phyloP scores from a whole-genome alignment of 1,284 basidiomycete genomes.

The Vanrija sp. region DNA sequence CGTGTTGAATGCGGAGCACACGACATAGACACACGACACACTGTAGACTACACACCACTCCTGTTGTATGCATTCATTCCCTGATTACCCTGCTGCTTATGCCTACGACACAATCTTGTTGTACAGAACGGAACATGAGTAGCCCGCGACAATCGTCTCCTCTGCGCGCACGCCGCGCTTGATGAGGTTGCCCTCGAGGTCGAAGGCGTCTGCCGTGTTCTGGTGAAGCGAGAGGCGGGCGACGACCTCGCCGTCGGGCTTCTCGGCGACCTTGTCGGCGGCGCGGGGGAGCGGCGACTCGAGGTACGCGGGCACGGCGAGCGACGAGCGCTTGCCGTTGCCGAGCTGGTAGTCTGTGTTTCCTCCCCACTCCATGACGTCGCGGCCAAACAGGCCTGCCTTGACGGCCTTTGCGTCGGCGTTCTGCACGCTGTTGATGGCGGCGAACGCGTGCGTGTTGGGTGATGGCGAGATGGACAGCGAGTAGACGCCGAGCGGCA shows the following conservation, averaged over 20 bases:
- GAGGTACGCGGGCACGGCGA: conserved; percentile 62
- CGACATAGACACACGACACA: too few species aligned
- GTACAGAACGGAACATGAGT: conserved; percentile 64
- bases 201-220: conserved; percentile 55
- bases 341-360: conserved; percentile 72
- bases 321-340: conserved; percentile 72
- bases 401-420: conserved; percentile 49
- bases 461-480: conserved; percentile 64
- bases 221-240: conserved; percentile 49
- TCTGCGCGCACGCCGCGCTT: conserved; percentile 63
- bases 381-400: conserved; percentile 50
- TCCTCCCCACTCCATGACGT: conserved; percentile 55
- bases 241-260: conserved; percentile 57
- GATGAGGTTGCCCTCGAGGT: conserved; percentile 64
- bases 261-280: conserved; percentile 46
- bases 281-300: conserved; percentile 53
- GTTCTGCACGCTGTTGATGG: conserved; percentile 61
- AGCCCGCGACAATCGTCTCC: conserved; percentile 59
- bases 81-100: too few species aligned
- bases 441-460: conserved; percentile 71
- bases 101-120: conserved; percentile 58
- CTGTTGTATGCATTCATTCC: too few species aligned
- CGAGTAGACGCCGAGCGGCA: conserved; percentile 65
- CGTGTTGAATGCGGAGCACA: too few species aligned
- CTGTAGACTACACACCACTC: too few species aligned